phyloP scores from a whole-genome alignment of 2,329 filamentous ascomycete genomes.

The Ceratocystis cubensis region DNA sequence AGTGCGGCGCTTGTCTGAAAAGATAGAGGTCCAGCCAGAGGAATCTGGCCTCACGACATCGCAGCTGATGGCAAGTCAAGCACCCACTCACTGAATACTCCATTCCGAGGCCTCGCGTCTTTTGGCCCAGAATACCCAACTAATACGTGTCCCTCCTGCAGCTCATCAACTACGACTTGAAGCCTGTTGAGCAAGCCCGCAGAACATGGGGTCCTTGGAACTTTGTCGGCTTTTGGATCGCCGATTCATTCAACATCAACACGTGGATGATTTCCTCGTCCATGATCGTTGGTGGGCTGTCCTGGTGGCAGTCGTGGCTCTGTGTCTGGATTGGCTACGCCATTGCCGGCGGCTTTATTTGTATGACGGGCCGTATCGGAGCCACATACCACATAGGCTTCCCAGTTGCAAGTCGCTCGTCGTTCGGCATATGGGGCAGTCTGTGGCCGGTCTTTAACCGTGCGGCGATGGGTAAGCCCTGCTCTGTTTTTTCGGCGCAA shows the following conservation, averaged over 20 bases:
- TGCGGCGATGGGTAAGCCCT: conserved; percentile 53
- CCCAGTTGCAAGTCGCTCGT: conserved; percentile 63
- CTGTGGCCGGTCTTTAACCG: conserved; percentile 84
- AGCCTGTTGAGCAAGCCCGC: conserved; percentile 64
- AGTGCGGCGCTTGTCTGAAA: conserved; percentile 35
- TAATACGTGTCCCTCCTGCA: conserved; percentile 25
- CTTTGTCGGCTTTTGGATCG: conserved; percentile 79
- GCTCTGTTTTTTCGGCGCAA: not conserved
- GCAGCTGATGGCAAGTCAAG: conserved; percentile 56
- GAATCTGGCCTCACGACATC: conserved; percentile 56
- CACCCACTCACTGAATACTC: not conserved
- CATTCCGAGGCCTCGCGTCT: not conserved
- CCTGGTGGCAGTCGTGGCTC: conserved; percentile 88
- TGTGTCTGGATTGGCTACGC: conserved; percentile 79
- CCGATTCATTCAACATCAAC: conserved; percentile 78
- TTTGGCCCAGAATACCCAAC: not conserved
- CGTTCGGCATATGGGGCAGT: conserved; percentile 80
- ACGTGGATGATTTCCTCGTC: conserved; percentile 89
- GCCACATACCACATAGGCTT: conserved; percentile 83
- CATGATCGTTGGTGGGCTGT: conserved; percentile 64
- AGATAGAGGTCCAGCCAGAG: conserved; percentile 61
- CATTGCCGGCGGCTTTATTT: conserved; percentile 63
- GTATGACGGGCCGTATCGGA: conserved; percentile 68
- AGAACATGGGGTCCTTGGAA: conserved; percentile 80
- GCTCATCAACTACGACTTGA: conserved; percentile 74